These are phyloP conservation scores for Fusarium sp. DNA, from an alignment of 2,329 filamentous ascomycete genomes.

Conservation along the genomic window DNA sequence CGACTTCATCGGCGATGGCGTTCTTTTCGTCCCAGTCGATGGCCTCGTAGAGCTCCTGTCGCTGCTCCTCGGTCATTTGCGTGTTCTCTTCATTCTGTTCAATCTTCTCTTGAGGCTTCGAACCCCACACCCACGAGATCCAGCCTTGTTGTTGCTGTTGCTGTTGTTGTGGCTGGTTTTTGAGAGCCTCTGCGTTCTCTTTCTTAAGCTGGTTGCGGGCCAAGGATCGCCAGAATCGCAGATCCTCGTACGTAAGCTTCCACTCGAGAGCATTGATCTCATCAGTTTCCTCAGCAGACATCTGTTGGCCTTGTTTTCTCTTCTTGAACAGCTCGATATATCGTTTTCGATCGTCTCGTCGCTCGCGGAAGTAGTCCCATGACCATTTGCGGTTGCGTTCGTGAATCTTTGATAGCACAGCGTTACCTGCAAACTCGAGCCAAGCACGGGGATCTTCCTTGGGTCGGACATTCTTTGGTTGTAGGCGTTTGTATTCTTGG, in stretches of 20 bases:
- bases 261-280: constrained; percentile 81
- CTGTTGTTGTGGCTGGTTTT: constrained; percentile 62
- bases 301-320: constrained; percentile 77
- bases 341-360: constrained; percentile 84
- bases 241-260: constrained; percentile 92
- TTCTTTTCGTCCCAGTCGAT: constrained; percentile 99
- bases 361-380: constrained; percentile 94
- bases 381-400: constrained; percentile 93
- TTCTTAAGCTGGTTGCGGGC: constrained; percentile 95
- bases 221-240: constrained; percentile 95
- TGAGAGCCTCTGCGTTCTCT: constrained; percentile 90
- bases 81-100: constrained; percentile 75
- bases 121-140: constrained; percentile 91
- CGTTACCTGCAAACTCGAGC: constrained; percentile 89
- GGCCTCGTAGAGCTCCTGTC: constrained; percentile 94
- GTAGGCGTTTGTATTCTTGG: constrained; percentile 93
- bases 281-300: constrained; percentile 74
- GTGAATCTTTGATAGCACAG: constrained; percentile 92
- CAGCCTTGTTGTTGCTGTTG: constrained; percentile 83
- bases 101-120: constrained; percentile 70
- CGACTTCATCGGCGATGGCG: constrained; percentile 84
- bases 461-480: constrained; percentile 81
- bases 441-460: constrained; percentile 93
- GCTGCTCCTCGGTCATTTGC: constrained; percentile 93
- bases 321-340: constrained; percentile 99